phyloP scores from a whole-genome alignment of 164 flowering plant genomes.

The Akebia trifoliata region DNA sequence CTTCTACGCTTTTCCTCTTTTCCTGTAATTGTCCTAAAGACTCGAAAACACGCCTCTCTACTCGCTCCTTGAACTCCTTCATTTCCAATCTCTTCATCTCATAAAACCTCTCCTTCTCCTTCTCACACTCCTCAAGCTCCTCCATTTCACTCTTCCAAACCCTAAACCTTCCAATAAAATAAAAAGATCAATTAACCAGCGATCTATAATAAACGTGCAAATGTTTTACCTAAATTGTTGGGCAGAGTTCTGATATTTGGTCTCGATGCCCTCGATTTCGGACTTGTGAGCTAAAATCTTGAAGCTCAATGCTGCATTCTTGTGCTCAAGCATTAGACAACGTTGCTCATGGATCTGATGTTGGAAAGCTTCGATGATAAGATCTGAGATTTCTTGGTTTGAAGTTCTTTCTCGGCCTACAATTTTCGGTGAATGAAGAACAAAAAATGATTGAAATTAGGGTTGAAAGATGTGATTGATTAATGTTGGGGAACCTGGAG shows the following conservation, averaged over 20 bases:
- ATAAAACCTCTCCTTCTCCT: slow-evolving; percentile 42
- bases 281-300: slow-evolving; percentile 37
- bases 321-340: slow-evolving; percentile 45
- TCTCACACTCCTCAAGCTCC: slow-evolving; percentile 38
- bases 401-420: slow-evolving; percentile 56
- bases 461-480: not conserved
- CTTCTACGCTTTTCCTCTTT: slow-evolving; percentile 22
- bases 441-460: not conserved
- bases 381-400: slow-evolving; percentile 31
- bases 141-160: slow-evolving; percentile 41
- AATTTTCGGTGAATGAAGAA: slow-evolving; percentile 1
- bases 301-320: slow-evolving; percentile 31
- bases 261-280: slow-evolving; percentile 30
- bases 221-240: slow-evolving; percentile 30
- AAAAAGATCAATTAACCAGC: not conserved
- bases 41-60: slow-evolving; percentile 19
- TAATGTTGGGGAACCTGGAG: slow-evolving; percentile 37
- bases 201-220: not conserved
- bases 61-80: slow-evolving; percentile 34
- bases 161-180: slow-evolving; percentile 19
- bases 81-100: slow-evolving; percentile 32
- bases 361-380: slow-evolving; percentile 32
- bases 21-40: slow-evolving; percentile 24
- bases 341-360: slow-evolving; percentile 35
- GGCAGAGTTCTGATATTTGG: slow-evolving; percentile 17